Evolutionary conservation across 495 filamentous ascomycete species (phyloP).

Genomic region (Podospora pseudoanserina): DNA sequence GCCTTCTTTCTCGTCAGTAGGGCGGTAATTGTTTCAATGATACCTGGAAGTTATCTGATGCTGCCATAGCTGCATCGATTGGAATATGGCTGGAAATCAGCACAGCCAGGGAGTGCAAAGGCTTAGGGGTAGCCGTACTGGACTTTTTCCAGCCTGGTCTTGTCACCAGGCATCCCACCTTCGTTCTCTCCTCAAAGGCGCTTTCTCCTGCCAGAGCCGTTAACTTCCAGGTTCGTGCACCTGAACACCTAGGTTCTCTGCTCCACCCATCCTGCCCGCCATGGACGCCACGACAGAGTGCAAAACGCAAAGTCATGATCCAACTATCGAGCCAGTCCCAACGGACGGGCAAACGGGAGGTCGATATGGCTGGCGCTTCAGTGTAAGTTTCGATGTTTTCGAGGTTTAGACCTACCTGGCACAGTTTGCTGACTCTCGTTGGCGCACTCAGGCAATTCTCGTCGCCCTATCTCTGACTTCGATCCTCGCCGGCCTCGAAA

Average conservation of each 20-base stretch:
- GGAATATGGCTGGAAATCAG: neutral
- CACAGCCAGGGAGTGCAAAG: neutral
- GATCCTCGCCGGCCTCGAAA: conserved; percentile 3
- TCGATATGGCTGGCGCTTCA: neutral
- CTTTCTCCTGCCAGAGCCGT: neutral
- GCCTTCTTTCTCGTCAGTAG: neutral
- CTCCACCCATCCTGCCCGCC: neutral
- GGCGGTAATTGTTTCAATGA: neutral
- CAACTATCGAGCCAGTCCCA: neutral
- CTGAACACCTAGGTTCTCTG: no score
- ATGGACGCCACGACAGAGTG: neutral
- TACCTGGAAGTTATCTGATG: neutral
- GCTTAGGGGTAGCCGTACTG: neutral
- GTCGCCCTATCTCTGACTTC: neutral
- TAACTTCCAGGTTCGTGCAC: neutral
- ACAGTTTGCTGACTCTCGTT: neutral
- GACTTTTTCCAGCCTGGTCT: neutral
- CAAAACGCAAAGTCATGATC: neutral
- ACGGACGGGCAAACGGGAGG: neutral
- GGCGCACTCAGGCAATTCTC: neutral
- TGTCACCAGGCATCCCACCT: neutral
- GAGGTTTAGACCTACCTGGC: neutral
- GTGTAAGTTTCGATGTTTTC: neutral
- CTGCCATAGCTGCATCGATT: neutral
- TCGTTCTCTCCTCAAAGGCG: neutral